phyloP scores from a whole-genome alignment of 2,329 filamentous ascomycete species.

The Monilinia fructicola region DNA sequence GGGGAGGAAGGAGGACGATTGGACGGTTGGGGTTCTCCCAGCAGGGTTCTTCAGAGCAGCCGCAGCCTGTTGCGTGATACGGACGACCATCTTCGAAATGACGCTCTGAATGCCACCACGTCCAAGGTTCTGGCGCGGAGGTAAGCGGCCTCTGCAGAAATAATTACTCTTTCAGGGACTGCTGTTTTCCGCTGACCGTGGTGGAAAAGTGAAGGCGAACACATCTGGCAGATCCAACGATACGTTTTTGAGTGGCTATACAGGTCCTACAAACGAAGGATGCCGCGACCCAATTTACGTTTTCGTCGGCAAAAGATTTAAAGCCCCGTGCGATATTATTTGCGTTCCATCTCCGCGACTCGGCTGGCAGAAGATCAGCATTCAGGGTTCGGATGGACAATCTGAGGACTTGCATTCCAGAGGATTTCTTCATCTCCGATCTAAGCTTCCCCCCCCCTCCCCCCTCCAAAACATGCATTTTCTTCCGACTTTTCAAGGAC shows the following conservation, averaged over 20 bases:
- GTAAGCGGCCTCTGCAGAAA: conserved; percentile 45
- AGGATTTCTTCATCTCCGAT: no score
- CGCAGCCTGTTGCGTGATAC: conserved; percentile 27
- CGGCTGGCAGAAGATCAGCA: no score
- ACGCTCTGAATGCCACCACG: conserved; percentile 43
- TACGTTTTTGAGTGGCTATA: conserved; percentile 8
- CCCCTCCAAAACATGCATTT: no score
- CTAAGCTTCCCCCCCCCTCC: no score
- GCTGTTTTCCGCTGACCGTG: not conserved
- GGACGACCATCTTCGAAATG: conserved; percentile 26
- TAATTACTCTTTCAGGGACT: not conserved
- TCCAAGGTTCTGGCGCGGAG: conserved; percentile 51
- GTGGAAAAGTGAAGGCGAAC: conserved; percentile 6
- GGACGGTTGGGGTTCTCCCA: conserved; percentile 14
- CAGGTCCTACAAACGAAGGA: not conserved
- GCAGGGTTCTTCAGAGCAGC: conserved; percentile 27
- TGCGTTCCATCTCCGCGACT: no score
- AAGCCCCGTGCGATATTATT: no score
- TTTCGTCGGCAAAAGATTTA: no score
- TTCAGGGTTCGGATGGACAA: no score
- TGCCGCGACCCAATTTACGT: conserved; percentile 25
- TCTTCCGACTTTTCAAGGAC: no score
- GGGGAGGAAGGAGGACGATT: no score
- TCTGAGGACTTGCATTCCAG: no score
- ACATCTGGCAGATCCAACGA: conserved; percentile 15